phyloP scores from a whole-genome alignment of 176 grass and related monocot genomes.

The Otatea glauca region DNA sequence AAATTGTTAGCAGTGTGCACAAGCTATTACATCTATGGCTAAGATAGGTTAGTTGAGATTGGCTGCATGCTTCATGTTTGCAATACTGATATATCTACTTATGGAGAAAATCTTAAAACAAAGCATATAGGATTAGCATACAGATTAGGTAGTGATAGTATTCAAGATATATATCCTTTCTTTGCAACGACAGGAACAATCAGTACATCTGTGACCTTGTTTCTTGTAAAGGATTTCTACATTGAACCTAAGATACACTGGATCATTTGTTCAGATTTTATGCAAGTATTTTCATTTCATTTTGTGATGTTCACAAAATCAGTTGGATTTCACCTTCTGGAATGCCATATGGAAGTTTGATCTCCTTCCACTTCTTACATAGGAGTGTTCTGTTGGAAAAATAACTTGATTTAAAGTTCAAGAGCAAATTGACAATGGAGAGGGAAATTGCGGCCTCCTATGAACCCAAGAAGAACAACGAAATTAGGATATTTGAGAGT shows the following conservation, averaged over 20 bases:
- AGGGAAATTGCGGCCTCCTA: slow-evolving; percentile 43
- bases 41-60: slow-evolving; percentile 15
- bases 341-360: slow-evolving; percentile 15
- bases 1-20: neutral
- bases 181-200: neutral
- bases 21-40: slow-evolving; percentile 15
- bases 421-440: slow-evolving; percentile 36
- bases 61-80: slow-evolving; percentile 9
- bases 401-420: slow-evolving; percentile 32
- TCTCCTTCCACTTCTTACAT: slow-evolving; percentile 39
- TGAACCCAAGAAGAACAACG: slow-evolving; percentile 57
- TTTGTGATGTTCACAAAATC: slow-evolving; percentile 26
- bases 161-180: neutral
- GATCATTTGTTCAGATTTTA: slow-evolving; percentile 5
- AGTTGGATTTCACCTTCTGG: slow-evolving; percentile 13
- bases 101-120: neutral
- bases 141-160: neutral
- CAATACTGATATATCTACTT: neutral
- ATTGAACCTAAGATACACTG: neutral
- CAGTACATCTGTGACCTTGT: neutral
- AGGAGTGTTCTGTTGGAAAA: slow-evolving; percentile 40
- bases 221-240: neutral
- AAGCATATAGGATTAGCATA: neutral
- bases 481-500: slow-evolving; percentile 73
- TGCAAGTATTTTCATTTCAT: neutral